phyloP scores from a whole-genome alignment of 805 yeast species.

The Pichia insulana region DNA sequence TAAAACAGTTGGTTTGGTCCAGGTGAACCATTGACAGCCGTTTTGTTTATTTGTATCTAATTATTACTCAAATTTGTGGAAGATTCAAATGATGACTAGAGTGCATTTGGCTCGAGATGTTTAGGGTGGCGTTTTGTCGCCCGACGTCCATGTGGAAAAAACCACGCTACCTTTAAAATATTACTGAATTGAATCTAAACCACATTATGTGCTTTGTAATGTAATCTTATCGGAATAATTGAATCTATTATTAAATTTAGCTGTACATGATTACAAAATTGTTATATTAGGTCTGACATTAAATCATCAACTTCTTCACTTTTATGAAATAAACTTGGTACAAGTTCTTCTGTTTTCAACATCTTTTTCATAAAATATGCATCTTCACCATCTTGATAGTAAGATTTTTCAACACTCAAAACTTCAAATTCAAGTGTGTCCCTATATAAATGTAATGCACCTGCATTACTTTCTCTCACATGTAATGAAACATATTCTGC shows the following conservation, averaged over 20 bases:
- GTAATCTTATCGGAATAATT: too few relatives aligned
- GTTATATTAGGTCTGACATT: constrained; percentile 33
- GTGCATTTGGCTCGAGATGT: constrained; percentile 99
- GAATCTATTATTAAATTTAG: too few relatives aligned
- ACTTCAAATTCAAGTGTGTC: constrained; percentile 82
- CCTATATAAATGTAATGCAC: constrained; percentile 85
- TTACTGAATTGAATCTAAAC: constrained; percentile 8
- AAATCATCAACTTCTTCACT: constrained; percentile 49
- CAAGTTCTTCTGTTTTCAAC: constrained; percentile 48
- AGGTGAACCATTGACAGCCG: too few relatives aligned
- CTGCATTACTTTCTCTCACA: constrained; percentile 87
- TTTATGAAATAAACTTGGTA: constrained; percentile 49
- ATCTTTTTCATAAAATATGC: constrained; percentile 89
- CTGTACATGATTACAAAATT: too few relatives aligned
- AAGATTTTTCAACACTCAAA: constrained; percentile 71
- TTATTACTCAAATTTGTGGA: too few relatives aligned
- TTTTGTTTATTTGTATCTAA: neutral
- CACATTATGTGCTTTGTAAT: neutral
- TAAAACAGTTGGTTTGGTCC: neutral
- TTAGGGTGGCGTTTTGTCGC: constrained; percentile 25
- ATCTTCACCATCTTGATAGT: constrained; percentile 96
- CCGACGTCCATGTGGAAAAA: constrained; percentile 92
- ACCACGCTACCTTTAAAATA: constrained; percentile 77
- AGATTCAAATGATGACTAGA: constrained; percentile 70
- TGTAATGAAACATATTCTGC: constrained; percentile 85